These are phyloP conservation scores for Hirschfeldia incana DNA, from an alignment of 345 rosid species.

Conservation along the genomic window DNA sequence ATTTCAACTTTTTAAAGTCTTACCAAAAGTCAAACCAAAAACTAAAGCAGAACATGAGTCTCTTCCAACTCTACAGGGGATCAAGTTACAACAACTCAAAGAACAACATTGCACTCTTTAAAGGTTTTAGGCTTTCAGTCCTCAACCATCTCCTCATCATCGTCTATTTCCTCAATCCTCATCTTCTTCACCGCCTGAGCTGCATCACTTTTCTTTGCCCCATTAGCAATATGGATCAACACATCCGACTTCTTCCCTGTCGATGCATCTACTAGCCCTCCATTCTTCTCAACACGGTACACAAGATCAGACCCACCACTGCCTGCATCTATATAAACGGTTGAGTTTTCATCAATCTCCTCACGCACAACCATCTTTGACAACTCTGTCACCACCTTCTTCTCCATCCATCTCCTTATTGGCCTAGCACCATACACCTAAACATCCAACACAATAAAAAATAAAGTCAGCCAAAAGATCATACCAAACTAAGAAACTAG, in stretches of 20 bases:
- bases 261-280: conserved; percentile 73
- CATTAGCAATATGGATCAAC: conserved; percentile 57
- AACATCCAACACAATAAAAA: not conserved
- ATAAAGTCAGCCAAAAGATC: not conserved
- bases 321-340: conserved; percentile 71
- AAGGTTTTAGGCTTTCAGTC: conserved; percentile 8
- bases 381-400: conserved; percentile 81
- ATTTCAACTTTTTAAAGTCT: not conserved
- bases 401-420: conserved; percentile 94
- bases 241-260: conserved; percentile 75
- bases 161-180: conserved; percentile 77
- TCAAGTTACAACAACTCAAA: not conserved
- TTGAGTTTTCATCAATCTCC: conserved; percentile 85
- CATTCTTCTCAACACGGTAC: conserved; percentile 68
- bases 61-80: not conserved
- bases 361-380: conserved; percentile 82
- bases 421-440: conserved; percentile 94
- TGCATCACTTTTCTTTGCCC: conserved; percentile 50
- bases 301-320: conserved; percentile 41
- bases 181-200: conserved; percentile 89
- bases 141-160: conserved; percentile 57
- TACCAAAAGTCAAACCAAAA: conserved; percentile 7
- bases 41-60: conserved; percentile 12
- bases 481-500: not conserved
- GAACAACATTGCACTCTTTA: not conserved